Percentiles rank a stretch among this genome's conserved stretches.
Evolutionary conservation across 345 rosid species (phyloP).

Genomic region (Orychophragmus violaceus): DNA sequence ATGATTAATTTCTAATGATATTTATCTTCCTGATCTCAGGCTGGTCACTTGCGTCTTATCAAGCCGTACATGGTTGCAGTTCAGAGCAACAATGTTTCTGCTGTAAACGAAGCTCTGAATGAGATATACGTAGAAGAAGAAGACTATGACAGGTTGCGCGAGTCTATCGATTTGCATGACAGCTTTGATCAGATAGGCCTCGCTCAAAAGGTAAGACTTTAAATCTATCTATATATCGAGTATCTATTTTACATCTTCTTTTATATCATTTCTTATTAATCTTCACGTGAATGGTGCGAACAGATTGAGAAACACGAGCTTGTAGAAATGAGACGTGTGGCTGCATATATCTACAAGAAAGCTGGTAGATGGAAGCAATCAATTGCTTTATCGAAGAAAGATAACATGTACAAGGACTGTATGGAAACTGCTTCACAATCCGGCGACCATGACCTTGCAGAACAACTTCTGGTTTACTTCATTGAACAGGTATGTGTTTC

Average conservation of each 20-base stretch:
- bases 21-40: conserved; percentile 41
- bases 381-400: conserved; percentile 93
- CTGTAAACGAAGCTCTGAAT: conserved; percentile 91
- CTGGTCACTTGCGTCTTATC: conserved; percentile 88
- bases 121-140: conserved; percentile 95
- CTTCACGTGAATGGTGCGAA: conserved; percentile 13
- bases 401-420: conserved; percentile 88
- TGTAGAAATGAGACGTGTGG: conserved; percentile 97
- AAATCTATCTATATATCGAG: background rate
- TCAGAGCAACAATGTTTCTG: conserved; percentile 93
- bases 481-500: conserved; percentile 71
- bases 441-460: conserved; percentile 97
- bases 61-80: conserved; percentile 98
- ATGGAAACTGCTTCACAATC: conserved; percentile 99
- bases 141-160: conserved; percentile 91
- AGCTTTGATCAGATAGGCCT: conserved; percentile 92
- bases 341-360: conserved; percentile 97
- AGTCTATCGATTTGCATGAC: conserved; percentile 88
- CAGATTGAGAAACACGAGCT: conserved; percentile 99
- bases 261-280: background rate
- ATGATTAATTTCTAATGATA: background rate
- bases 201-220: conserved; percentile 67
- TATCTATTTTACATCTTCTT: background rate
- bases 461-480: conserved; percentile 95
- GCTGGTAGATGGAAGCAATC: conserved; percentile 99